These are phyloP conservation scores for Dendrobium officinale DNA, from an alignment of 106 monocot species.

Conservation along the genomic window DNA sequence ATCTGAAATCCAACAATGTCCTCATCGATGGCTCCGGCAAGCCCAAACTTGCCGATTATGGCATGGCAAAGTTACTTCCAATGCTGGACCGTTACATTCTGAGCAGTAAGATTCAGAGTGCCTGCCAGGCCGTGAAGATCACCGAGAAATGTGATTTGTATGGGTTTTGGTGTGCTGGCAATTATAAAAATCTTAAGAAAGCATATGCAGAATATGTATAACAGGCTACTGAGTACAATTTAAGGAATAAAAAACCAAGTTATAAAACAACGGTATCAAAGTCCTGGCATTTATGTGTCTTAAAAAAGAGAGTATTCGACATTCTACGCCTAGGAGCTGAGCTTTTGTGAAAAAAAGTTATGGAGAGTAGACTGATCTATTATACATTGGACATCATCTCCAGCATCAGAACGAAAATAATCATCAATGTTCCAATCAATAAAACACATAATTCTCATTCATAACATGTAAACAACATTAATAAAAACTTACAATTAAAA, in stretches of 20 bases:
- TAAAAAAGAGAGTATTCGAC: background rate
- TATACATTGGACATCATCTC: too few species aligned
- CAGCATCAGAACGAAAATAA: too few species aligned
- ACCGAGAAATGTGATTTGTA: constrained; percentile 90
- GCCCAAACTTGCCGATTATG: constrained; percentile 75
- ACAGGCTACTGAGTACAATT: too few species aligned
- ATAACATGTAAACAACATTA: too few species aligned
- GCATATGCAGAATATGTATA: too few species aligned
- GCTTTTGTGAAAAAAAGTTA: background rate
- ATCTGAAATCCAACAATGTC: constrained; percentile 83
- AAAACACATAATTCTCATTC: too few species aligned
- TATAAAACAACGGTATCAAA: too few species aligned
- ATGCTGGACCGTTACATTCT: constrained; percentile 82
- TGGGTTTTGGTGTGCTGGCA: constrained; percentile 69
- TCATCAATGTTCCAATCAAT: too few species aligned
- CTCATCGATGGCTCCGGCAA: constrained; percentile 66
- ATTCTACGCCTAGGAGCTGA: background rate
- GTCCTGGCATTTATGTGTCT: background rate
- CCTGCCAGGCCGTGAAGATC: constrained; percentile 65
- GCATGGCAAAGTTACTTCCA: constrained; percentile 77
- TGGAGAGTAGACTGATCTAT: background rate
- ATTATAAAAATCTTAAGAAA: too few species aligned
- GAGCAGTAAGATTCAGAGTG: constrained; percentile 87
- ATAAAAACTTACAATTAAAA: too few species aligned
- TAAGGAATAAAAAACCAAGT: too few species aligned